A percentile compares a stretch with the other conserved stretches of the same genome.
phyloP scores from a whole-genome alignment of 2,329 filamentous ascomycete genomes.

The Colletotrichum aenigma region DNA sequence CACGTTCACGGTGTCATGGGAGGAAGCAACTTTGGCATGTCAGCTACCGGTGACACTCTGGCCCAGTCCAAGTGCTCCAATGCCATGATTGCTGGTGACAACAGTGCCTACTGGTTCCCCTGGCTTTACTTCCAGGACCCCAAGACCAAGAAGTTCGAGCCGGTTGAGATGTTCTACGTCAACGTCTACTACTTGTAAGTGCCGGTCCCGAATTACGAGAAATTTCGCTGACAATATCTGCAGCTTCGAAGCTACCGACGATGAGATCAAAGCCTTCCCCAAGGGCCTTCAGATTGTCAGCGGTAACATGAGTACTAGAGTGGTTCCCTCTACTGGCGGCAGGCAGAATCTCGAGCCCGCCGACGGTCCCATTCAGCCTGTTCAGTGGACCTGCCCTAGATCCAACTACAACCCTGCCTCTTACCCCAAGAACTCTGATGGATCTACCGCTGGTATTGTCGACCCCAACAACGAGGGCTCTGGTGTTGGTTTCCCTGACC shows the following conservation, averaged over 20 bases:
- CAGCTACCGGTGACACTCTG: conserved; percentile 65
- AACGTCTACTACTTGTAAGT: conserved; percentile 76
- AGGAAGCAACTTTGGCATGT: conserved; percentile 69
- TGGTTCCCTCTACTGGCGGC: conserved; percentile 57
- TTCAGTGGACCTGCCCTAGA: conserved; percentile 67
- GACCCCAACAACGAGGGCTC: conserved; percentile 59
- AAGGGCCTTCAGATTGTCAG: conserved; percentile 73
- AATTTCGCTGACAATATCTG: conserved; percentile 30
- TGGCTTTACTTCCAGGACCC: conserved; percentile 71
- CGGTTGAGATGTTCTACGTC: conserved; percentile 74
- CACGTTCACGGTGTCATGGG: conserved; percentile 77
- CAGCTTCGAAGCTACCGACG: conserved; percentile 65
- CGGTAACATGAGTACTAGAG: conserved; percentile 64
- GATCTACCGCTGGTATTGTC: conserved; percentile 57
- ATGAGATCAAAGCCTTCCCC: conserved; percentile 73
- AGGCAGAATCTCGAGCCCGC: conserved; percentile 54
- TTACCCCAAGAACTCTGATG: conserved; percentile 60
- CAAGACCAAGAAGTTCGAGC: conserved; percentile 65
- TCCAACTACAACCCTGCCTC: conserved; percentile 50
- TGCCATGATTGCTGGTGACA: conserved; percentile 70
- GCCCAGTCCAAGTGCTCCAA: conserved; percentile 71
- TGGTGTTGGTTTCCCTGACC: conserved; percentile 71
- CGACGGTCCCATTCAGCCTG: conserved; percentile 55
- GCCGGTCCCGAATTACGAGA: neutral
- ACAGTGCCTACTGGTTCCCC: conserved; percentile 81